A percentile compares a stretch with the other conserved stretches of the same genome.
Evolutionary conservation across 768 basidiomycete genomes (phyloP).

Genomic region (Tylopilus sp.): DNA sequence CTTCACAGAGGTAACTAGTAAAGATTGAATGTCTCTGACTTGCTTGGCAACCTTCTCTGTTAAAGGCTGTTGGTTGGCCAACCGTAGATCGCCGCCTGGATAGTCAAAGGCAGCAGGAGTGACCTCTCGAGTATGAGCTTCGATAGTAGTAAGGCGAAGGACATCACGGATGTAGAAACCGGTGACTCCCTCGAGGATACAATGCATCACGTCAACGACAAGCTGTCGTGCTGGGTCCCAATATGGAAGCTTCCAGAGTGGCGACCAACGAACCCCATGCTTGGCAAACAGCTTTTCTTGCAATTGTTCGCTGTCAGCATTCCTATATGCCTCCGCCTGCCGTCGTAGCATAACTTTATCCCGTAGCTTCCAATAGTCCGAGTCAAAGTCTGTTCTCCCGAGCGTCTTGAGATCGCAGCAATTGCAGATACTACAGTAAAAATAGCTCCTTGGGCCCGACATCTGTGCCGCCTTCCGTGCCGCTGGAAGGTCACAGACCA

Average conservation of each 20-base stretch:
- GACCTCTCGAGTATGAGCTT: neutral
- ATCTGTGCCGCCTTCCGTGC: neutral
- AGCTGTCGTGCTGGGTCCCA: slow-evolving; percentile 22
- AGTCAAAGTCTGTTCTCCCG: neutral
- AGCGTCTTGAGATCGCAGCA: neutral
- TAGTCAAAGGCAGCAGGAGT: neutral
- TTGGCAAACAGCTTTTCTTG: slow-evolving; percentile 5
- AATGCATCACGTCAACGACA: slow-evolving; percentile 29
- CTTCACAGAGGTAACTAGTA: neutral
- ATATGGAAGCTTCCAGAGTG: slow-evolving; percentile 24
- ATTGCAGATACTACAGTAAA: slow-evolving; percentile 1
- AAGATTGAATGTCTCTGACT: neutral
- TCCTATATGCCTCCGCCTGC: neutral
- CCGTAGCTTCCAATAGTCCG: neutral
- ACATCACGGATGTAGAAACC: neutral
- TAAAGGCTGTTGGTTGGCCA: too few relatives aligned
- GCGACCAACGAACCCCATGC: slow-evolving; percentile 18
- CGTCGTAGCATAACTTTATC: neutral
- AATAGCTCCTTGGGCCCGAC: neutral
- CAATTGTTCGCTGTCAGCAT: neutral
- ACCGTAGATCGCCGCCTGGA: too few relatives aligned
- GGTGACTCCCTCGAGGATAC: slow-evolving; percentile 13
- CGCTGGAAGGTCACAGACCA: slow-evolving; percentile 1
- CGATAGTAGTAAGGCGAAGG: neutral
- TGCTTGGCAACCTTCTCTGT: neutral